phyloP scores from a whole-genome alignment of 2,329 filamentous ascomycete species.

The Ophiostoma himal-ulmi region DNA sequence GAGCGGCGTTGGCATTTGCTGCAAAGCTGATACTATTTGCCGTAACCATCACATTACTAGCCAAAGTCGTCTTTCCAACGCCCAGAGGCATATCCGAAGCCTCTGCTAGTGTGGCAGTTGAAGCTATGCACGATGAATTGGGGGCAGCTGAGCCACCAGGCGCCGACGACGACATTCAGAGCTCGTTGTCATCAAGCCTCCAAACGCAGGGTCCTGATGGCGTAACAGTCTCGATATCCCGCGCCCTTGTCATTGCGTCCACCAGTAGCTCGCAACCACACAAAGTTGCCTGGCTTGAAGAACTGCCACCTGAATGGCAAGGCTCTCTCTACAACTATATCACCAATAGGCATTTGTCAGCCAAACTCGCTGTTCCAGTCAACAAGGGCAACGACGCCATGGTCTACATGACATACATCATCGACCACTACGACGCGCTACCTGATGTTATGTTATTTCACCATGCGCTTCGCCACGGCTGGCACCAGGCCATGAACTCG shows the following conservation, averaged over 20 bases:
- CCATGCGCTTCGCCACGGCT: slow-evolving; percentile 49
- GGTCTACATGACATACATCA: slow-evolving; percentile 56
- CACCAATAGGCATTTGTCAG: slow-evolving; percentile 5
- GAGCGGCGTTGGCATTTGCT: neutral
- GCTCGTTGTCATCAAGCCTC: too few relatives aligned
- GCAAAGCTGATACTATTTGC: neutral
- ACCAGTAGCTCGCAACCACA: neutral
- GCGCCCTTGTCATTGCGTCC: neutral
- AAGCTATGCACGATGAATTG: too few relatives aligned
- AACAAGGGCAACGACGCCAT: slow-evolving; percentile 53
- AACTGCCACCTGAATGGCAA: neutral
- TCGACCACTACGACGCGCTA: slow-evolving; percentile 55
- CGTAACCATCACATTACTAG: too few relatives aligned
- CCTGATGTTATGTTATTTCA: slow-evolving; percentile 55
- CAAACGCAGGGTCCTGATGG: neutral
- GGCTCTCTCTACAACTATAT: neutral
- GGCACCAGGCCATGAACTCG: slow-evolving; percentile 54
- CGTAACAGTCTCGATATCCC: neutral
- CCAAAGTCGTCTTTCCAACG: too few relatives aligned
- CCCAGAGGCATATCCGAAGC: too few relatives aligned
- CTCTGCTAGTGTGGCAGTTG: too few relatives aligned
- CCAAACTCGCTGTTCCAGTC: slow-evolving; percentile 27
- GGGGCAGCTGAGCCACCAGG: too few relatives aligned
- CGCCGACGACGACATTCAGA: too few relatives aligned
- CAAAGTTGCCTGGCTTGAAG: neutral